A percentile compares a stretch with the other conserved stretches of the same genome.
phyloP scores from a whole-genome alignment of 1,139 yeast genomes.

The Hyphopichia khmerensis region DNA sequence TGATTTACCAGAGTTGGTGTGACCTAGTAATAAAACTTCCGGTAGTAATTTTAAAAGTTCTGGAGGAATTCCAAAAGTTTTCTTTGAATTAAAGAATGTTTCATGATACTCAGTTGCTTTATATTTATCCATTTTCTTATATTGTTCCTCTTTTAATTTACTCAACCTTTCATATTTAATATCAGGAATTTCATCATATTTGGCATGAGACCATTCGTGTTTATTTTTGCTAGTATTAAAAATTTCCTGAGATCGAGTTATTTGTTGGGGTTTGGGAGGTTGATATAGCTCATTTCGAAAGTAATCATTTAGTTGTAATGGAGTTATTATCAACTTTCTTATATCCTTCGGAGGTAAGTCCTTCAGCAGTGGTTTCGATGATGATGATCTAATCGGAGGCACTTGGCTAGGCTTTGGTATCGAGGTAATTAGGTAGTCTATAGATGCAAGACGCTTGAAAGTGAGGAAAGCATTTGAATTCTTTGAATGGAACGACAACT shows the following conservation, averaged over 20 bases:
- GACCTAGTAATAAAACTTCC: conserved; percentile 72
- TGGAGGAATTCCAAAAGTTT: conserved; percentile 33
- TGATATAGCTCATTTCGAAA: conserved; percentile 19
- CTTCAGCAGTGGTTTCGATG: conserved; percentile 1
- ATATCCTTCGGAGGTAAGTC: conserved; percentile 7
- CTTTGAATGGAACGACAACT: no score
- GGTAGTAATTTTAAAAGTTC: conserved; percentile 43
- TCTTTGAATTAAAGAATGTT: conserved; percentile 14
- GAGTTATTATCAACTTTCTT: conserved; percentile 19
- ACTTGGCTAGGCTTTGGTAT: conserved; percentile 1
- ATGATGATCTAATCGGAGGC: background rate
- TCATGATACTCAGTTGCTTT: conserved; percentile 19
- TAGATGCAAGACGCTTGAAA: conserved; percentile 7
- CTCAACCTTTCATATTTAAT: conserved; percentile 37
- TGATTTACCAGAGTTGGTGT: conserved; percentile 85
- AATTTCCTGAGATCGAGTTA: conserved; percentile 25
- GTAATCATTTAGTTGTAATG: conserved; percentile 20
- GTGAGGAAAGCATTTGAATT: no score
- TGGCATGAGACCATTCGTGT: conserved; percentile 61
- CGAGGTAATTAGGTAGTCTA: conserved; percentile 13
- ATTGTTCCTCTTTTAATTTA: conserved; percentile 16
- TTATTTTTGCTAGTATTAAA: conserved; percentile 44
- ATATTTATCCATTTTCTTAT: conserved; percentile 17
- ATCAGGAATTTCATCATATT: conserved; percentile 58
- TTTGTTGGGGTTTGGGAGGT: conserved; percentile 4